These are phyloP conservation scores for Teratosphaeria nubilosa DNA, from an alignment of 2,329 filamentous ascomycete species.

Conservation along the genomic window DNA sequence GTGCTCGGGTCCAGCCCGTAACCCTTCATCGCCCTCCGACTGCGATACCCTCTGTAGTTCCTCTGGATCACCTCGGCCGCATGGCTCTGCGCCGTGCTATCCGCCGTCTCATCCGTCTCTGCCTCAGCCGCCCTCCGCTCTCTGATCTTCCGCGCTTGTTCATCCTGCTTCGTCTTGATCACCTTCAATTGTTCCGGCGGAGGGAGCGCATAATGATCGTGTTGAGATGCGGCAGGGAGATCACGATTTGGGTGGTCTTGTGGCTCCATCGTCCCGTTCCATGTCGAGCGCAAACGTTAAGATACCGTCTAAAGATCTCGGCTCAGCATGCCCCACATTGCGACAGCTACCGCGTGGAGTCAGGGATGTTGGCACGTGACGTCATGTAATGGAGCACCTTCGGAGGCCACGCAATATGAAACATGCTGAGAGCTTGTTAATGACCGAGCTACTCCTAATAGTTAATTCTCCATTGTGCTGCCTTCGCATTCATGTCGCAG, in stretches of 20 bases:
- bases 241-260: not conserved
- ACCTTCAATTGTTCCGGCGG: slow-evolving; percentile 23
- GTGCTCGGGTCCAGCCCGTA: slow-evolving; percentile 58
- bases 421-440: not conserved
- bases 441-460: not conserved
- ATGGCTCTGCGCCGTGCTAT: slow-evolving; percentile 7
- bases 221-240: too few relatives aligned
- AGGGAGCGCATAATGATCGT: slow-evolving; percentile 13
- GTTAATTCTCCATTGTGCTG: too few relatives aligned
- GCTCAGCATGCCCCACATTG: not conserved
- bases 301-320: not conserved
- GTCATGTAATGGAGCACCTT: not conserved
- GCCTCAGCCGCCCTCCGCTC: slow-evolving; percentile 8
- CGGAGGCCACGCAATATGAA: not conserved
- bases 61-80: slow-evolving; percentile 35
- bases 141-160: slow-evolving; percentile 16
- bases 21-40: slow-evolving; percentile 60
- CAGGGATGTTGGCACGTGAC: not conserved
- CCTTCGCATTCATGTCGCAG: too few relatives aligned
- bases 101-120: slow-evolving; percentile 2
- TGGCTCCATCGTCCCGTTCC: not conserved
- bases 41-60: slow-evolving; percentile 67
- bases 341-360: not conserved
- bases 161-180: slow-evolving; percentile 24
- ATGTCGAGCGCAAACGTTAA: not conserved